Percentiles rank a stretch among this genome's conserved stretches.
Conservation (phyloP, 495 filamentous ascomycete genomes). For the Pyrenula massariospora region DNA sequence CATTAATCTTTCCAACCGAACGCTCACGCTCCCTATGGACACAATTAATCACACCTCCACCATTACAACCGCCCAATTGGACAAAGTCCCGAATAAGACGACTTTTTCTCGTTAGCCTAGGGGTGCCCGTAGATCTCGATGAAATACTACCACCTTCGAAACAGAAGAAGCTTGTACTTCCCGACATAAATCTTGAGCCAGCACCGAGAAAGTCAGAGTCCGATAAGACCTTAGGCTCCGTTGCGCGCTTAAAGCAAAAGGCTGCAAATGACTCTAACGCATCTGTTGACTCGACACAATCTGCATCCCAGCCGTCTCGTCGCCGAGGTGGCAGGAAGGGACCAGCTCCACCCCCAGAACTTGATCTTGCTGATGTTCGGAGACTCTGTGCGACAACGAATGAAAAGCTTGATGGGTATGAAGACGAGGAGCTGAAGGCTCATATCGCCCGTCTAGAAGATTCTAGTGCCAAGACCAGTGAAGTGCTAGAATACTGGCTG, state of each 20-base stretch:
- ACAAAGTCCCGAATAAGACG: slow-evolving; percentile 91
- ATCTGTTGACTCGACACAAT: slow-evolving; percentile 39
- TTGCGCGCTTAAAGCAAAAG: slow-evolving; percentile 36
- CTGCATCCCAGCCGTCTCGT: slow-evolving; percentile 20
- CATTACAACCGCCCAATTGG: slow-evolving; percentile 94
- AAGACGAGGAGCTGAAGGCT: slow-evolving; percentile 55
- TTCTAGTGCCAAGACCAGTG: slow-evolving; percentile 53
- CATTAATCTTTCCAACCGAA: slow-evolving; percentile 42
- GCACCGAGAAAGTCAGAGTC: slow-evolving; percentile 13
- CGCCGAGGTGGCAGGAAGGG: slow-evolving; percentile 33
- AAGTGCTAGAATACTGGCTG: slow-evolving; percentile 82
- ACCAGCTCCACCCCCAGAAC: slow-evolving; percentile 53
- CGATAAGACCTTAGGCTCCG: slow-evolving; percentile 20
- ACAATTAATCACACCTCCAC: slow-evolving; percentile 87
- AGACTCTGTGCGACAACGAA: slow-evolving; percentile 75
- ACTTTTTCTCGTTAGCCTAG: slow-evolving; percentile 89
- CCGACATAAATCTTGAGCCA: slow-evolving; percentile 55
- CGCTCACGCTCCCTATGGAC: slow-evolving; percentile 86
- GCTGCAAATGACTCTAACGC: slow-evolving; percentile 42
- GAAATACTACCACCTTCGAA: slow-evolving; percentile 94
- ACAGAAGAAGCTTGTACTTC: slow-evolving; percentile 93
- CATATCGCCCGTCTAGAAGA: slow-evolving; percentile 65
- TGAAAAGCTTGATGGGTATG: slow-evolving; percentile 65
- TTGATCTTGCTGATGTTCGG: slow-evolving; percentile 68
- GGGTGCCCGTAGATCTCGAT: slow-evolving; percentile 92